phyloP scores from a whole-genome alignment of 2,329 filamentous ascomycete species.

The Neonectria magnoliae region DNA sequence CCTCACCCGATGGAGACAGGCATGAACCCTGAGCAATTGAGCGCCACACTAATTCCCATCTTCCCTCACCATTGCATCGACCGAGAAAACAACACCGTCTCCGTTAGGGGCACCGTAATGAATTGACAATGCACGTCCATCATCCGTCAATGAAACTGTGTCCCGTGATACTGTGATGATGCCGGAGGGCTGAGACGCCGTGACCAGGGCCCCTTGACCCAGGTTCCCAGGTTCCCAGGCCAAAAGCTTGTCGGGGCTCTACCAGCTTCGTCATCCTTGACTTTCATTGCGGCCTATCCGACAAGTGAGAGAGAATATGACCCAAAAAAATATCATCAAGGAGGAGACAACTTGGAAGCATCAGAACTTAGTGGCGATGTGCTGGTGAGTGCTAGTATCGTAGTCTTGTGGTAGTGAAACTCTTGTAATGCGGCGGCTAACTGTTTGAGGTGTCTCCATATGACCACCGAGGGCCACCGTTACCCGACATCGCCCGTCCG shows the following conservation, averaged over 20 bases:
- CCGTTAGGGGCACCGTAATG: slow-evolving; percentile 34
- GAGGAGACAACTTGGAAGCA: slow-evolving; percentile 15
- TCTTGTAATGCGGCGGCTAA: background rate
- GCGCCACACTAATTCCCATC: slow-evolving; percentile 29
- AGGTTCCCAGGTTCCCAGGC: background rate
- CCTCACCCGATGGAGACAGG: slow-evolving; percentile 13
- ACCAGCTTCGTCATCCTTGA: slow-evolving; percentile 3
- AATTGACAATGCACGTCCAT: slow-evolving; percentile 25
- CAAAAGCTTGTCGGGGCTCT: slow-evolving; percentile 21
- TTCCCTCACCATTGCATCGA: slow-evolving; percentile 38
- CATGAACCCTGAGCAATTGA: slow-evolving; percentile 19
- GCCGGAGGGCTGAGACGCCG: slow-evolving; percentile 32
- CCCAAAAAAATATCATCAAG: slow-evolving; percentile 10
- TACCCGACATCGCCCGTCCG: slow-evolving; percentile 23
- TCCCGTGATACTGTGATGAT: slow-evolving; percentile 37
- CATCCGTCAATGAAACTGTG: slow-evolving; percentile 31
- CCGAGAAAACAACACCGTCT: slow-evolving; percentile 45
- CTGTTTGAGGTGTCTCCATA: slow-evolving; percentile 20
- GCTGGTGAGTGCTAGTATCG: background rate
- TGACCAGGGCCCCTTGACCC: slow-evolving; percentile 24
- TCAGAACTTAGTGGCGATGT: background rate
- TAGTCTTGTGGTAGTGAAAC: background rate
- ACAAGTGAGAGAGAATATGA: slow-evolving; percentile 18
- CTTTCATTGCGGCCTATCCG: background rate
- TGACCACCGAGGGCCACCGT: slow-evolving; percentile 12